Evolutionary conservation across 2,329 filamentous ascomycete species (phyloP).

Genomic region (Trichoderma sp.): DNA sequence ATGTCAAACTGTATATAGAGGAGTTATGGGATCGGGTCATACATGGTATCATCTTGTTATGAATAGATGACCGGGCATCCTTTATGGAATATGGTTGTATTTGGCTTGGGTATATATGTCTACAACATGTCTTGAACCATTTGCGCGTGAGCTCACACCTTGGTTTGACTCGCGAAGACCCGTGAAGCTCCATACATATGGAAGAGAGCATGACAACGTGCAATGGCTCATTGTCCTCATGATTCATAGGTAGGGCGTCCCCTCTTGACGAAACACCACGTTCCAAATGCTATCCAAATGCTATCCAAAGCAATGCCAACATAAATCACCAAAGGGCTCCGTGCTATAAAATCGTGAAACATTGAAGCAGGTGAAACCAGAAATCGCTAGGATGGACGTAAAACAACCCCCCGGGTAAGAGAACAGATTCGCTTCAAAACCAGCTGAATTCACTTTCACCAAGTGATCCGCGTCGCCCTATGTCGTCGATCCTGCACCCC

Average conservation of each 20-base stretch:
- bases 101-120: background rate
- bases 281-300: background rate
- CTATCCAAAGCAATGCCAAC: background rate
- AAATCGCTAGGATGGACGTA: background rate
- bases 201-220: background rate
- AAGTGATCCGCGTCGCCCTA: constrained; percentile 50
- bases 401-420: background rate
- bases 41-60: background rate
- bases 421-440: background rate
- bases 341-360: too few relatives aligned
- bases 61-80: too few relatives aligned
- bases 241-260: background rate
- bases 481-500: constrained; percentile 52
- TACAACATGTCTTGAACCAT: background rate
- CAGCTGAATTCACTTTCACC: constrained; percentile 41
- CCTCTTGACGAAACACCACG: background rate
- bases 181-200: background rate
- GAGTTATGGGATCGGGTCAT: background rate
- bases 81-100: background rate
- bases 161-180: background rate
- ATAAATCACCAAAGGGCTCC: too few relatives aligned
- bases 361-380: too few relatives aligned
- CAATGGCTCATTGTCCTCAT: background rate
- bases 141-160: constrained; percentile 6
- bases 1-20: too few relatives aligned